Percentiles rank a stretch among this genome's conserved stretches.
These are phyloP conservation scores for Cornus controversa DNA, from an alignment of 148 eudicot species.

Conservation along the genomic window DNA sequence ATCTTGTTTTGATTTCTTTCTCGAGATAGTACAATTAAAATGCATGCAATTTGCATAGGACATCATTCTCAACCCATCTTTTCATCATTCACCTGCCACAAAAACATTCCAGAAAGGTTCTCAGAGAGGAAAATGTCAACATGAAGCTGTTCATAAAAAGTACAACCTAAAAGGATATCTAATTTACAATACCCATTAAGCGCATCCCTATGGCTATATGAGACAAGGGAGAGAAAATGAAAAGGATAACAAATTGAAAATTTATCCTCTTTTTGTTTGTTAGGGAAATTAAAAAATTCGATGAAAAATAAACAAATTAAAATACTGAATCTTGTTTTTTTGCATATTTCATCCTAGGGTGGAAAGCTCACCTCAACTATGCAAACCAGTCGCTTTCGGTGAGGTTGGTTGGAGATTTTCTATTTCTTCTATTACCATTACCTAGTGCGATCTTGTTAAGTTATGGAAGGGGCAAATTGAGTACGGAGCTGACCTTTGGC, in stretches of 20 bases:
- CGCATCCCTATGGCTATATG: neutral
- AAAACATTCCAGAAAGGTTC: neutral
- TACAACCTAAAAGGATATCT: neutral
- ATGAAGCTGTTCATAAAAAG: neutral
- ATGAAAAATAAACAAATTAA: too few relatives aligned
- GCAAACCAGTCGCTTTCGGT: neutral
- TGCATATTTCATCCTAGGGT: neutral
- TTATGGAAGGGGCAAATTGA: neutral
- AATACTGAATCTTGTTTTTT: too few relatives aligned
- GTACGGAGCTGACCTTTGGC: neutral
- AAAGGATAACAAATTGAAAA: neutral
- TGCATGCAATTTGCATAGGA: constrained; percentile 4
- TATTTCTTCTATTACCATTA: neutral
- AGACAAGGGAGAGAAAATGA: neutral
- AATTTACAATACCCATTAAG: neutral
- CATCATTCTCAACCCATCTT: neutral
- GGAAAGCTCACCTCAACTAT: neutral
- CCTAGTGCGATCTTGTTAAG: neutral
- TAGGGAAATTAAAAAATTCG: neutral
- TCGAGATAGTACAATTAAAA: constrained; percentile 6
- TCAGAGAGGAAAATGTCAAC: neutral
- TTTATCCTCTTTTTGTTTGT: neutral
- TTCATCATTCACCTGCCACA: constrained; percentile 1
- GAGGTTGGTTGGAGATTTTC: neutral
- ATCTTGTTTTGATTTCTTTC: constrained; percentile 19